These are phyloP conservation scores for Emergomyces pasteurianus DNA, from an alignment of 2,329 filamentous ascomycete genomes.

Conservation along the genomic window DNA sequence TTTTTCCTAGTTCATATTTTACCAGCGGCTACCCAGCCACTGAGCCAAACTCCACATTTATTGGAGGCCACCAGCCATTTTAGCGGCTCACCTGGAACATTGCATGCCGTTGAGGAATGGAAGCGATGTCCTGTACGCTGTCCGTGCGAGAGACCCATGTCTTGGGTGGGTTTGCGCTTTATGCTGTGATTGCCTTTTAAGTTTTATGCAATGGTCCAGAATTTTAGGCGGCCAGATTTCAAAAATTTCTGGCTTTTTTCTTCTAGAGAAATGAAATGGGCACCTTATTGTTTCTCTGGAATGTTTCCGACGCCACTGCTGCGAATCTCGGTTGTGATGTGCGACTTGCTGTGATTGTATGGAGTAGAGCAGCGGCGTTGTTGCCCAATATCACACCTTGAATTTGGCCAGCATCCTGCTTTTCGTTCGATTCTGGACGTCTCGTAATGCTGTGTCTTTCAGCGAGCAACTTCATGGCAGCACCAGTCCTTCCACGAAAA, in stretches of 20 bases:
- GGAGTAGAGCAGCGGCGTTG: neutral
- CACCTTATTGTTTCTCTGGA: neutral
- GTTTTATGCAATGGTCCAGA: no score
- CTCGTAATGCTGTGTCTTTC: neutral
- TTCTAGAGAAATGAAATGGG: neutral
- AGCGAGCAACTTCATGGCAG: neutral
- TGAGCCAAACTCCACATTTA: neutral
- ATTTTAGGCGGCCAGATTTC: neutral
- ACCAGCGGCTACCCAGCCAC: neutral
- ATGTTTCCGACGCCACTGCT: neutral
- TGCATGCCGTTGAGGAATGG: no score
- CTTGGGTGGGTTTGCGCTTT: neutral
- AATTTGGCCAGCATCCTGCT: neutral
- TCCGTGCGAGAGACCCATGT: neutral
- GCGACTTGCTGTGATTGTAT: neutral
- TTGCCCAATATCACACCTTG: neutral
- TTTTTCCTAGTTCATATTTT: neutral
- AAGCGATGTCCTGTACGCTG: neutral
- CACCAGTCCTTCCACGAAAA: neutral
- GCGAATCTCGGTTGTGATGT: neutral
- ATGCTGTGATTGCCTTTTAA: no score
- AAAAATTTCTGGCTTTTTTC: neutral
- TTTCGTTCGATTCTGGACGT: neutral
- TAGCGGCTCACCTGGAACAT: neutral
- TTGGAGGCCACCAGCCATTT: neutral